A percentile compares a stretch with the other conserved stretches of the same genome.
Conservation (phyloP, 768 basidiomycete species). For the Podaxis sp. region DNA sequence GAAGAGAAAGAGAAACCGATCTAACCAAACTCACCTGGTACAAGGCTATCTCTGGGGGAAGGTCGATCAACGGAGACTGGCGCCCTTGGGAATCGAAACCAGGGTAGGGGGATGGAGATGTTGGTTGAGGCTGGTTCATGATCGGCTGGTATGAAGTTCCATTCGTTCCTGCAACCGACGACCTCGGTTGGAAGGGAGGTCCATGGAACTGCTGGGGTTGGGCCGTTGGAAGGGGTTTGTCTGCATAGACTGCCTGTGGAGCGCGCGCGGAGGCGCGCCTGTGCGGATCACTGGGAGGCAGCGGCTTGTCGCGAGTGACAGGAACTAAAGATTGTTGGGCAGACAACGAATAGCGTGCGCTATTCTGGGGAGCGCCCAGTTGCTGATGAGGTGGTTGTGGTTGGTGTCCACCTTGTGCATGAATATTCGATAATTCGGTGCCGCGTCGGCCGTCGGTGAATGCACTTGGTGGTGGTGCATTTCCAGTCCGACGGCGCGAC, state of each 20-base stretch:
- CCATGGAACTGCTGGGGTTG: background rate
- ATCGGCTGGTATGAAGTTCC: background rate
- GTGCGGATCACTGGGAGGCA: conserved; percentile 16
- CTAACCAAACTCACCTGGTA: conserved; percentile 30
- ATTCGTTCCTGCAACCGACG: background rate
- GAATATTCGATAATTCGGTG: background rate
- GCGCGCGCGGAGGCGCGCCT: conserved; percentile 13
- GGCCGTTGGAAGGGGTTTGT: background rate
- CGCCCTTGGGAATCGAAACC: conserved; percentile 15
- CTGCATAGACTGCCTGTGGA: conserved; percentile 10
- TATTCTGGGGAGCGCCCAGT: background rate
- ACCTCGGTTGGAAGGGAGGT: conserved; percentile 8
- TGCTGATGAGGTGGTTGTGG: background rate
- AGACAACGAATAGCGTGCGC: conserved; percentile 1
- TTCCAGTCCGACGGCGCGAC: background rate
- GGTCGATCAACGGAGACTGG: conserved; percentile 22
- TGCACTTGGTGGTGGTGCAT: background rate
- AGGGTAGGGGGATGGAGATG: background rate
- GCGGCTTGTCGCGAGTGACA: conserved; percentile 26
- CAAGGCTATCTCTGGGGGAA: conserved; percentile 30
- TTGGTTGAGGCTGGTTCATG: background rate
- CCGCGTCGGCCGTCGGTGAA: background rate
- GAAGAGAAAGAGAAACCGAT: conserved; percentile 13
- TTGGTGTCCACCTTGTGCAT: background rate
- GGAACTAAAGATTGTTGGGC: conserved; percentile 17